These are phyloP conservation scores for Mycena sanguinolenta DNA, from an alignment of 768 basidiomycete species.

Conservation along the genomic window DNA sequence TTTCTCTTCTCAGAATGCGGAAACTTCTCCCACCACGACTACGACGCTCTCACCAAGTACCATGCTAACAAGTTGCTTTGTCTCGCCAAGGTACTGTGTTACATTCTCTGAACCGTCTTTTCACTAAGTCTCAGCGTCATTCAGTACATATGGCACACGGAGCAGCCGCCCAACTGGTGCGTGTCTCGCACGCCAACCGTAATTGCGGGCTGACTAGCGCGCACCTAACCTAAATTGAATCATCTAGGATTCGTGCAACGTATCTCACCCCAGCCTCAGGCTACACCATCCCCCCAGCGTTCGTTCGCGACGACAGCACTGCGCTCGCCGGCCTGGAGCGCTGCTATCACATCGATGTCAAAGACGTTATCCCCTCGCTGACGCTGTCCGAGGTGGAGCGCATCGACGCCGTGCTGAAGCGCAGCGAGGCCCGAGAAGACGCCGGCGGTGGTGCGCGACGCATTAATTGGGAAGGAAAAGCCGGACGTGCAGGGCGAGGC, in stretches of 20 bases:
- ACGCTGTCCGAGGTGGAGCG: constrained; percentile 44
- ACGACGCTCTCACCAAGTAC: constrained; percentile 46
- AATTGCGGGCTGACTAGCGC: too few species aligned
- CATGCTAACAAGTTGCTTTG: constrained; percentile 41
- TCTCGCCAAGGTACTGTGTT: too few species aligned
- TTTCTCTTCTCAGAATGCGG: constrained; percentile 39
- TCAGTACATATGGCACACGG: constrained; percentile 46
- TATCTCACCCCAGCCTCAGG: constrained; percentile 40
- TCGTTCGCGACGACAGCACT: constrained; percentile 24
- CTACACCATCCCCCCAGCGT: constrained; percentile 28
- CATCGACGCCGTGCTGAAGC: constrained; percentile 43
- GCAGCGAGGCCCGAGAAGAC: constrained; percentile 16
- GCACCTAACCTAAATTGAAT: too few species aligned
- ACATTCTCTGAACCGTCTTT: too few species aligned
- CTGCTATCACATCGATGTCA: constrained; percentile 39
- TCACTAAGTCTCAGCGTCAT: too few species aligned
- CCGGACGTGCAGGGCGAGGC: constrained; percentile 29
- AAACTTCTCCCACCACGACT: constrained; percentile 48
- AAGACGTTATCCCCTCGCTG: constrained; percentile 43
- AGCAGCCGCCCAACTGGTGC: constrained; percentile 31
- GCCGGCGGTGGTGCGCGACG: constrained; percentile 31
- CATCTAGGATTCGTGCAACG: constrained; percentile 40
- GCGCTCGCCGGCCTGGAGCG: constrained; percentile 15
- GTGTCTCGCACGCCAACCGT: neutral
- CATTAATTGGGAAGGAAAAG: constrained; percentile 38